Evolutionary conservation across 352 stramenopile genomes (phyloP), one percentile per base, ranked within the genome.

Genomic region (Pythium apleroticum): DNA sequence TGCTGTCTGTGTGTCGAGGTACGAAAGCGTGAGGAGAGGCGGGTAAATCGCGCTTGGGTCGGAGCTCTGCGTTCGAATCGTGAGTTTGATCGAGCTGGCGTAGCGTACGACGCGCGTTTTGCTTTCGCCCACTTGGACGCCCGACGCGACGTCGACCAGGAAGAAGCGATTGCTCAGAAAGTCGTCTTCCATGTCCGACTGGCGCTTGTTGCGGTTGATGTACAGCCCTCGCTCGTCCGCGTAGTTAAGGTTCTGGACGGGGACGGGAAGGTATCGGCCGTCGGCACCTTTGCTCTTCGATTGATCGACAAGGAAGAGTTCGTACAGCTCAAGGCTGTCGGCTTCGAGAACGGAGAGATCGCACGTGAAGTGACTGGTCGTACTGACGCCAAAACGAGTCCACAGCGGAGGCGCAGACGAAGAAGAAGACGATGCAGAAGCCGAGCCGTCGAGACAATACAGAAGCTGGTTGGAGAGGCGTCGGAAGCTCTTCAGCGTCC

Each of bases 91-190:
- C 25, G 57, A 70, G 53, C 84, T 72, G 1, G 86, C 91, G 59
- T 96, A 97, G 17, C 83, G 75, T 50, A 90, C 73, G 1, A 89
- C 81, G 20, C 80, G 76, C 0, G 84, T 71, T 52, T 74, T 81
- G 10, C 58, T 80, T 30, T 81, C 76, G 8, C 73, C 75, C 3
- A 71, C 52, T 37, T 75, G 64, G 11, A 92, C 68, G 8, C 89
- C 86, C 0, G 84, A 93, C 20, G 84, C 71, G 52, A 82, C 76
- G 63, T 98, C 96, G 55, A 93, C 93, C 27, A 98, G 69, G 65
- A 98, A 96, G 65, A 98, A 98, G 1, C 94, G 81, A 25, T 97
- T 85, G 33, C 74, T 95, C 20, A 98, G 75, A 22, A 94, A 74
- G 68, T 98, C 90, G 73, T 97, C 81, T 12, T 79, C 41, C 8